Evolutionary conservation across 805 yeast genomes (phyloP).

Genomic region (Lipomyces sp.): DNA sequence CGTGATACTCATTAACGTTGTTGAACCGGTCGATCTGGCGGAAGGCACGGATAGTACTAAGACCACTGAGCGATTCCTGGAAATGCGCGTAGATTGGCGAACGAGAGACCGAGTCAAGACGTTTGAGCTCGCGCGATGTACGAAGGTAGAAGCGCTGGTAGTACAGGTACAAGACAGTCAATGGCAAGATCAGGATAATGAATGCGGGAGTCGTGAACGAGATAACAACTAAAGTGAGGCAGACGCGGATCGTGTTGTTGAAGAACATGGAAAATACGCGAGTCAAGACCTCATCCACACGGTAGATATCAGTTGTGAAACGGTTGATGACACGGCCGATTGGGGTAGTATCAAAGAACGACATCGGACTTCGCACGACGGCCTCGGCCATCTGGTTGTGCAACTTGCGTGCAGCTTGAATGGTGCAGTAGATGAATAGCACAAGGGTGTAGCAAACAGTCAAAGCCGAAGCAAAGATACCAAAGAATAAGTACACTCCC

Average conservation of each 20-base stretch:
- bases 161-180: slow-evolving; percentile 64
- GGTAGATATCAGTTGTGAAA: slow-evolving; percentile 88
- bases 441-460: slow-evolving; percentile 68
- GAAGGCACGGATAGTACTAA: slow-evolving; percentile 78
- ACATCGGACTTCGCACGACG: slow-evolving; percentile 90
- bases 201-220: slow-evolving; percentile 88
- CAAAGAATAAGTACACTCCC: slow-evolving; percentile 74
- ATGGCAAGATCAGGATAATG: slow-evolving; percentile 70
- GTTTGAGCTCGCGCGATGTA: slow-evolving; percentile 76
- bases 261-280: slow-evolving; percentile 48
- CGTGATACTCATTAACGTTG: slow-evolving; percentile 56
- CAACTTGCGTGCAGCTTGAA: slow-evolving; percentile 71
- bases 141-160: slow-evolving; percentile 73
- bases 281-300: slow-evolving; percentile 74
- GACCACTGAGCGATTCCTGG: slow-evolving; percentile 79
- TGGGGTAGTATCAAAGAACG: slow-evolving; percentile 94
- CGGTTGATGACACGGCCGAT: slow-evolving; percentile 89
- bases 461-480: slow-evolving; percentile 66
- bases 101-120: slow-evolving; percentile 68
- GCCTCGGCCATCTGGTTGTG: slow-evolving; percentile 75
- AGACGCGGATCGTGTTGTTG: slow-evolving; percentile 45
- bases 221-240: slow-evolving; percentile 77
- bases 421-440: slow-evolving; percentile 80
- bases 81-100: slow-evolving; percentile 82
- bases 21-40: slow-evolving; percentile 68